These are phyloP conservation scores for Aeschynomene evenia DNA, from an alignment of 306 rosid genomes.

Conservation along the genomic window DNA sequence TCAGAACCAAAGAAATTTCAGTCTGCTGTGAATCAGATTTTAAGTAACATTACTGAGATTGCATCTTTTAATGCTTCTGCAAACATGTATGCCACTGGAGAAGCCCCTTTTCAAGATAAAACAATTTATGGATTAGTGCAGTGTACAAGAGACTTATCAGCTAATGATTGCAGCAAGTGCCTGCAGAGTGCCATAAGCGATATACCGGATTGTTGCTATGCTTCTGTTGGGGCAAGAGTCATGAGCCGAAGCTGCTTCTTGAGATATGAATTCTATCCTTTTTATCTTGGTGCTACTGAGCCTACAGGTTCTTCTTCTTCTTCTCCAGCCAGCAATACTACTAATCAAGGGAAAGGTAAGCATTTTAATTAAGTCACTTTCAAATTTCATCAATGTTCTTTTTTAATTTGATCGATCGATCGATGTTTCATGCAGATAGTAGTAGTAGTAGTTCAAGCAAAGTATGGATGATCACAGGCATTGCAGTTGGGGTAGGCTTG, in stretches of 20 bases:
- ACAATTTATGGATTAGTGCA: slow-evolving; percentile 56
- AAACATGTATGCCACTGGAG: slow-evolving; percentile 46
- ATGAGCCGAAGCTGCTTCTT: slow-evolving; percentile 54
- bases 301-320: slow-evolving; percentile 20
- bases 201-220: slow-evolving; percentile 34
- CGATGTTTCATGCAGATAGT: slow-evolving; percentile 37
- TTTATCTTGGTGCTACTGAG: slow-evolving; percentile 37
- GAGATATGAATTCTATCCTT: slow-evolving; percentile 60
- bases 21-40: slow-evolving; percentile 35
- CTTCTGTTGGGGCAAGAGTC: slow-evolving; percentile 63
- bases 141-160: slow-evolving; percentile 60
- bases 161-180: slow-evolving; percentile 44
- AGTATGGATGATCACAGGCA: slow-evolving; percentile 30
- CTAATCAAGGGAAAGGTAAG: slow-evolving; percentile 33
- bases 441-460: slow-evolving; percentile 10
- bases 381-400: background rate
- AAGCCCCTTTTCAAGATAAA: slow-evolving; percentile 30
- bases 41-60: slow-evolving; percentile 35
- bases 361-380: background rate
- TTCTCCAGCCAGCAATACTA: slow-evolving; percentile 14
- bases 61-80: slow-evolving; percentile 42
- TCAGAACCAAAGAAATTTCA: slow-evolving; percentile 37
- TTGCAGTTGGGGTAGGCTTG: slow-evolving; percentile 25
- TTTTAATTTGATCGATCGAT: slow-evolving; percentile 6
- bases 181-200: slow-evolving; percentile 43